Evolutionary conservation across 2,329 filamentous ascomycete genomes (phyloP).

Genomic region (Fusarium citri): DNA sequence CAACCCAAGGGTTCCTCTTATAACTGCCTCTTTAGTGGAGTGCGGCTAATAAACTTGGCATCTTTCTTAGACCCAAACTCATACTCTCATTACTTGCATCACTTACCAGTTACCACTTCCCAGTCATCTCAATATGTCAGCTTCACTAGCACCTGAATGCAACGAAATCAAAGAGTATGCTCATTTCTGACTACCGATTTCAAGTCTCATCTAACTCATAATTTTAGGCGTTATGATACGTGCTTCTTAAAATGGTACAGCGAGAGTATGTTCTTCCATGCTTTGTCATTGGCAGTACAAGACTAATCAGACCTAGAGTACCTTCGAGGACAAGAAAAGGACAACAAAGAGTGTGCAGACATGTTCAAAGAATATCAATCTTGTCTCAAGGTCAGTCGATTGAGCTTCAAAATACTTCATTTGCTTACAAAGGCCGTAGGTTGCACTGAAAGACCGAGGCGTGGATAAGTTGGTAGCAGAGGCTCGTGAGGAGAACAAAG

Average conservation of each 20-base stretch:
- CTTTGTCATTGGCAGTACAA: conserved; percentile 8
- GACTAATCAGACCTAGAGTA: conserved; percentile 72
- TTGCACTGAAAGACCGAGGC: conserved; percentile 85
- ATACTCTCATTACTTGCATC: conserved; percentile 22
- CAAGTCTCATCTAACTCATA: background rate
- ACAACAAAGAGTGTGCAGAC: conserved; percentile 84
- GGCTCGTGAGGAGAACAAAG: conserved; percentile 87
- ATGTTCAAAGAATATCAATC: conserved; percentile 90
- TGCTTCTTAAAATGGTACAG: conserved; percentile 99
- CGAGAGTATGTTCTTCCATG: conserved; percentile 76
- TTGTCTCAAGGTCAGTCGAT: conserved; percentile 76
- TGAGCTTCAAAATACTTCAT: background rate
- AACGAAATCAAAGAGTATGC: conserved; percentile 94
- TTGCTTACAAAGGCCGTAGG: conserved; percentile 22
- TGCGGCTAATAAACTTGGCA: background rate
- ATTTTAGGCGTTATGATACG: conserved; percentile 85
- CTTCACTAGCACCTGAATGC: conserved; percentile 93
- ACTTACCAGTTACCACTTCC: background rate
- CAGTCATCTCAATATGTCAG: conserved; percentile 74
- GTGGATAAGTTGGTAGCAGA: conserved; percentile 95
- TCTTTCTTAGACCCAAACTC: background rate
- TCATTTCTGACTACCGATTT: fast-evolving
- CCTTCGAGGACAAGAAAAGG: conserved; percentile 82
- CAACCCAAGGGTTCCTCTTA: background rate
- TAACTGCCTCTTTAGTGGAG: background rate